Base-by-base conservation (phyloP, 305 asterid species). In the Ilex paraguariensis region DNA sequence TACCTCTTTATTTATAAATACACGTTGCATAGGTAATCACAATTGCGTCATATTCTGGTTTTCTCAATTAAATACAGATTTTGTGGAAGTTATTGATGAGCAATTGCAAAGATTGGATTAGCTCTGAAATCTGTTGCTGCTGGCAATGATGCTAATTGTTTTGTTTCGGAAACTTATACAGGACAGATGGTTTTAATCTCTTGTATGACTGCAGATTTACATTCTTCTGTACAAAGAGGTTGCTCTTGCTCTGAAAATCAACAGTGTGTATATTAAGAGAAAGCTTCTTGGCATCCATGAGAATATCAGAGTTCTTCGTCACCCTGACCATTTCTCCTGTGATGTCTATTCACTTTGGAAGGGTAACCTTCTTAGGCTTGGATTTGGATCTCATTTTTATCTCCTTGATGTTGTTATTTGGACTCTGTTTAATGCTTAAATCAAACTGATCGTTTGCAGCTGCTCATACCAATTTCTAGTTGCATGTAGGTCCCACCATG, bases 191-290 rank as follows among this genome's bases (percentile, higher is more conserved):
- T 40, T 44, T 70, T 56, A 60, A 63, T 58, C 60, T 67, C 13
- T 75, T 67, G 65, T 66, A 50, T 57, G 66, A 66, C 54, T 82
- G 73, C 80, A 92, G 97, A 81, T 89, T 63, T 84, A 85, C 79
- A 87, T 92, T 82, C 96, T 92, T 75, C 76, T 92, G 15, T 92
- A 92, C 86, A 92, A 92, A 81, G 98, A 92, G 81, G 93, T 92
- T 67, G 89, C 98, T 66, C 71, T 89, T 63, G 98, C 97, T 70
- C 81, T 92, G 77, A 92, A 92, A 78, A 92, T 92, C 65, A 92
- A 92, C 76, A 92, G 98, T 48, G 91, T 87, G 54, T 85, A 92
- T 72, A 89, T 97, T 87, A 92, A 92, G 84, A 89, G 75, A 76
- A 89, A 76, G 79, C 94, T 87, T 70, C 76, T 83, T 59, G 84